Evolutionary conservation across 306 rosid genomes (phyloP).

Genomic region (Begonia masoniana): DNA sequence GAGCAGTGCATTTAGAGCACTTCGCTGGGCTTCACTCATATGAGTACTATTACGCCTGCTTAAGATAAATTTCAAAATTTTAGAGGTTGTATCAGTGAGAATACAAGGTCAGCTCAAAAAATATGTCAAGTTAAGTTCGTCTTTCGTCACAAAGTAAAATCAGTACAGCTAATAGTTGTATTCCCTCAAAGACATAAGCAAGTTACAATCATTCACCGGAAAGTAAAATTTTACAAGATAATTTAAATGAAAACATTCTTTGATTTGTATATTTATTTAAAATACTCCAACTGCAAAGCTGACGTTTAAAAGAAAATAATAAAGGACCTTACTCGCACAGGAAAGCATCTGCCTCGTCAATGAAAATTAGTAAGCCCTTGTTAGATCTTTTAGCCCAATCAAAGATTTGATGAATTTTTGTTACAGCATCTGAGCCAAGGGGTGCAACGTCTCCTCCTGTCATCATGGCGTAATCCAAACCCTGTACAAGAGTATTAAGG

Average conservation of each 20-base stretch:
- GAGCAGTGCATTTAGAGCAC: constrained; percentile 95
- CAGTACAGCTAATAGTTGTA: no score
- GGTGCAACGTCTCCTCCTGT: constrained; percentile 99
- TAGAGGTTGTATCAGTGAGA: no score
- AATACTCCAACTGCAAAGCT: no score
- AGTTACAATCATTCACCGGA: no score
- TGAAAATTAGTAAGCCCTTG: constrained; percentile 84
- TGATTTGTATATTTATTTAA: no score
- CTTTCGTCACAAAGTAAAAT: no score
- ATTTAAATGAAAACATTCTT: no score
- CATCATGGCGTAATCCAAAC: constrained; percentile 99
- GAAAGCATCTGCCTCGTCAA: constrained; percentile 99
- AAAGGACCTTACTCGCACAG: constrained; percentile 80
- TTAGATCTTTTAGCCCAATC: constrained; percentile 97
- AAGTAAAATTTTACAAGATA: no score
- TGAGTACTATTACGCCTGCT: constrained; percentile 91
- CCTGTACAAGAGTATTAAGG: constrained; percentile 30
- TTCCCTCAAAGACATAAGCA: no score
- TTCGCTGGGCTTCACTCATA: constrained; percentile 98
- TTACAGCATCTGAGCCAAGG: constrained; percentile 88
- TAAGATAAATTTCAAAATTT: neutral
- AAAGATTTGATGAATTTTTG: constrained; percentile 95
- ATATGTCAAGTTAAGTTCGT: no score
- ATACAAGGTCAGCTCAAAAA: no score
- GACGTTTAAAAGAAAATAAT: neutral